These are phyloP conservation scores for Candida awuae DNA, from an alignment of 805 yeast species.

Conservation along the genomic window DNA sequence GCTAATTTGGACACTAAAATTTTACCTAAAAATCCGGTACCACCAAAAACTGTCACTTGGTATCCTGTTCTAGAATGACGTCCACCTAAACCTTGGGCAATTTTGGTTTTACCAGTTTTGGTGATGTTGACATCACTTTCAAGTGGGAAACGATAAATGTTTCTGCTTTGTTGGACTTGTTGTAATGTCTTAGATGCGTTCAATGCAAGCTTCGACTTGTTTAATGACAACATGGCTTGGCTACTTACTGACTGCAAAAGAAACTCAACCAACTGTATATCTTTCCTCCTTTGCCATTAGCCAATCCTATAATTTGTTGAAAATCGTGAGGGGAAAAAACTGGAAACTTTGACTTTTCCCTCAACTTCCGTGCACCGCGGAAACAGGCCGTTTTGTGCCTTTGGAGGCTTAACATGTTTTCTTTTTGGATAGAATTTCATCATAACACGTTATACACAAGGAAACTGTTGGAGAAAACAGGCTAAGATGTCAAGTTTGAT, in stretches of 20 bases:
- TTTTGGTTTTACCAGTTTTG: conserved; percentile 62
- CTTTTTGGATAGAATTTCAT: no score
- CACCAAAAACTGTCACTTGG: conserved; percentile 85
- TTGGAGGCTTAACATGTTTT: no score
- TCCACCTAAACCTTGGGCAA: conserved; percentile 72
- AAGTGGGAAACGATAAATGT: conserved; percentile 28
- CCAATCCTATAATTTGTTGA: no score
- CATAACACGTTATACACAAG: no score
- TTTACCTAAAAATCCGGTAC: conserved; percentile 71
- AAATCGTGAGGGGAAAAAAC: no score
- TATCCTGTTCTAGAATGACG: conserved; percentile 80
- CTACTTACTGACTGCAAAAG: no score
- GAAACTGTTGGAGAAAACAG: no score
- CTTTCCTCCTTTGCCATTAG: no score
- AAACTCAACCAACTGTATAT: no score
- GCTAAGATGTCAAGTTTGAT: neutral
- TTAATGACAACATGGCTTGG: conserved; percentile 4
- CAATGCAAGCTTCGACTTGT: conserved; percentile 7
- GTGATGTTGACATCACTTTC: conserved; percentile 64
- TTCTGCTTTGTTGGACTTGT: conserved; percentile 13
- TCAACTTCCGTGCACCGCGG: no score
- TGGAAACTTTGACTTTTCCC: no score
- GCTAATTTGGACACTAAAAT: conserved; percentile 66
- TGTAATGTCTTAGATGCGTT: conserved; percentile 6
- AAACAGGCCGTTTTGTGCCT: no score